Evolutionary conservation across 148 eudicot species (phyloP), one percentile per base, ranked within the genome.

Genomic region (Linanthus parryae): DNA sequence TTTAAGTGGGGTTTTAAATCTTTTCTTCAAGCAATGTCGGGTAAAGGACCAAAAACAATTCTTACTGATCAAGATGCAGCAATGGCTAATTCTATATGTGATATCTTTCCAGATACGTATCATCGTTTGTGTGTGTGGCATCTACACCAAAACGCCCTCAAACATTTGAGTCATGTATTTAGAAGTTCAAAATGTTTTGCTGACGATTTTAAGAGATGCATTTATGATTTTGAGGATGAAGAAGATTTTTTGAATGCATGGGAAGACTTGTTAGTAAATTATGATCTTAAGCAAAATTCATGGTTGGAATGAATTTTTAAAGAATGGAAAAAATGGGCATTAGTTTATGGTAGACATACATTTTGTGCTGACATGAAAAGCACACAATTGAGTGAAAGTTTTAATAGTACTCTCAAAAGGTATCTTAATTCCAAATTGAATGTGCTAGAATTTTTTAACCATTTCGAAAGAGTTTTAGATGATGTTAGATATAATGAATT

Each of bases 61-160:
- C 54, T 51, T 31, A 61, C 56, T 18, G 55, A 50, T 53, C 65
- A 61, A 51, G 65, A 61, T 42, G 57, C 57, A 20, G 14, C 65
- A 31, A 42, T 61, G 30, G 51, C 51, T 22, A 41, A 61, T 29
- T 56, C 50, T 36, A 51, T 61, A 15, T 25, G 23, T 52, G 50
- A 41, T 8, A 50, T 38, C 38, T 21, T 59, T 38, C 64, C 64
- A 29, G 56, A 52, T 38, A 39, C 54, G 10, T 48, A 27, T 16
- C 64, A 49, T 46, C 56, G 48, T n/a, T 28, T 59, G 48, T 59
- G 64, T 24, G 48, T 30, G 17, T 61, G 65, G 65, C 65, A 61
- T 21, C 40, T 61, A 57, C 51, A 50, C 57, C 49, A 2, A 33
- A 61, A 61, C 33, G 28, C 65, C 52, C 57, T 61, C 5, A 29